These are phyloP conservation scores for Colletotrichum horii DNA, from an alignment of 2,329 filamentous ascomycete species.

Conservation along the genomic window DNA sequence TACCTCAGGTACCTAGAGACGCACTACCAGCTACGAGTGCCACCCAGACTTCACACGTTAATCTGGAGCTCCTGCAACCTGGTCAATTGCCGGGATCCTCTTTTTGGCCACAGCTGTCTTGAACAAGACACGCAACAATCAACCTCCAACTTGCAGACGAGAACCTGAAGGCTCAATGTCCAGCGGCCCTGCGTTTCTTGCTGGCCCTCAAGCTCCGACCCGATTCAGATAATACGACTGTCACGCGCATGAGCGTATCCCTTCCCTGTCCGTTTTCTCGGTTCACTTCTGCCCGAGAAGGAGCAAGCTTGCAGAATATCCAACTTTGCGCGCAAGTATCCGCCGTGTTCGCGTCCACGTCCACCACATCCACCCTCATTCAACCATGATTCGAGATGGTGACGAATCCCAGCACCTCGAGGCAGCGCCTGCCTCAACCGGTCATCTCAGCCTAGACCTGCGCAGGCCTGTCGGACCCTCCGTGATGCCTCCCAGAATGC, in stretches of 20 bases:
- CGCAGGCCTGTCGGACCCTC: constrained; percentile 29
- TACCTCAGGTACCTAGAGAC: background rate
- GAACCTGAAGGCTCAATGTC: background rate
- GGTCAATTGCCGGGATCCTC: constrained; percentile 13
- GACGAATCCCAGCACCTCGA: constrained; percentile 2
- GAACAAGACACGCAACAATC: constrained; percentile 10
- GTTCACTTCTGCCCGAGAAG: background rate
- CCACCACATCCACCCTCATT: background rate
- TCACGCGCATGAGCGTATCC: background rate
- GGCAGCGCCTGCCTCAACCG: background rate
- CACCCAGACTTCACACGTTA: background rate
- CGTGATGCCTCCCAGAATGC: constrained; percentile 48
- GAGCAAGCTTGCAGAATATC: background rate
- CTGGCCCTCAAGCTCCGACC: background rate
- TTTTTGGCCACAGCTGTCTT: constrained; percentile 9
- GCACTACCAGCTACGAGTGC: background rate
- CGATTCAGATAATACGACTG: background rate
- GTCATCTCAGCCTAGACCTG: constrained; percentile 11
- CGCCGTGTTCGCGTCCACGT: background rate
- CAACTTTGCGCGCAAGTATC: background rate
- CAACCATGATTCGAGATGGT: constrained; percentile 20
- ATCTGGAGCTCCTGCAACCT: constrained; percentile 12
- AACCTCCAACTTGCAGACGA: background rate
- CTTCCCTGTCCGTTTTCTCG: background rate
- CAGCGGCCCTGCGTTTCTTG: background rate